These are phyloP conservation scores for Sugiyamaella xylanicola DNA, from an alignment of 1,139 yeast genomes.

Conservation along the genomic window DNA sequence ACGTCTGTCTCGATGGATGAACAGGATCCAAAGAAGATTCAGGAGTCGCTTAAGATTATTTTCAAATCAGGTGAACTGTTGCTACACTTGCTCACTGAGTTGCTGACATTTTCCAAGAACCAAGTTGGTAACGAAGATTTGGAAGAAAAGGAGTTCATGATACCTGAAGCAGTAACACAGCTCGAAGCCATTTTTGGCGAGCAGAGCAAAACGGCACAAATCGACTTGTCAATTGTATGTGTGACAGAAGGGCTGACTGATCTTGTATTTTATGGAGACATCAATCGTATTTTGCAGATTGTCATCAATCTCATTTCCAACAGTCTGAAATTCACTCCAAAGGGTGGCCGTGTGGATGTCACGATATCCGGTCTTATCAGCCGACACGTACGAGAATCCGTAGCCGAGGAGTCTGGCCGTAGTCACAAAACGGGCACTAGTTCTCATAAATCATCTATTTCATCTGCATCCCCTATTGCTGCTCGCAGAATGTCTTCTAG, in stretches of 20 bases:
- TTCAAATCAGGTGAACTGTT: slow-evolving; percentile 86
- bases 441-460: background rate
- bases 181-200: slow-evolving; percentile 85
- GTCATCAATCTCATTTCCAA: slow-evolving; percentile 91
- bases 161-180: slow-evolving; percentile 78
- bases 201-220: slow-evolving; percentile 76
- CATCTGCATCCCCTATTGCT: background rate
- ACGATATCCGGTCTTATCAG: slow-evolving; percentile 42
- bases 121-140: slow-evolving; percentile 69
- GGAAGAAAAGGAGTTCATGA: slow-evolving; percentile 73
- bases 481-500: background rate
- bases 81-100: slow-evolving; percentile 80
- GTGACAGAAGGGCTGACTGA: slow-evolving; percentile 45
- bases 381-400: slow-evolving; percentile 15
- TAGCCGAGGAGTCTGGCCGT: slow-evolving; percentile 19
- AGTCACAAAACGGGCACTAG: background rate
- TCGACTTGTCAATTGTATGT: slow-evolving; percentile 46
- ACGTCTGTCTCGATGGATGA: slow-evolving; percentile 92
- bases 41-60: slow-evolving; percentile 70
- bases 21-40: slow-evolving; percentile 65
- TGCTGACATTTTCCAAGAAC: slow-evolving; percentile 82
- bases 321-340: slow-evolving; percentile 88
- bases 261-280: slow-evolving; percentile 77
- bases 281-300: slow-evolving; percentile 89
- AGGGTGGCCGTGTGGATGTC: slow-evolving; percentile 78